phyloP scores from a whole-genome alignment of 805 yeast species.

The Wickerhamiella azymoides region DNA sequence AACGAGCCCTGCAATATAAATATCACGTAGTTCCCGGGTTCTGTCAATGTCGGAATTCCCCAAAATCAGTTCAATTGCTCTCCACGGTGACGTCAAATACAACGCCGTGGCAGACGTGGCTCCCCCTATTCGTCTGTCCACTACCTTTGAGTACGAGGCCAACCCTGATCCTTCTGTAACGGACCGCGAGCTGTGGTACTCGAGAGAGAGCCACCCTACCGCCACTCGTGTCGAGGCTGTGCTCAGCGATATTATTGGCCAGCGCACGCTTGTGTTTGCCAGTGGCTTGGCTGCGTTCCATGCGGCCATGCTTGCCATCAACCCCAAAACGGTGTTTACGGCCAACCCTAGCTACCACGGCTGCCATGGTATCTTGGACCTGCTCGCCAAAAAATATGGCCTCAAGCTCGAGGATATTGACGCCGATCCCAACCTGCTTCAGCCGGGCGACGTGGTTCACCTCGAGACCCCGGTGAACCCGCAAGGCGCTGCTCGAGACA shows the following conservation, averaged over 20 bases:
- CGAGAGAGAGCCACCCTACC: constrained; percentile 67
- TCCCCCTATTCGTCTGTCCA: constrained; percentile 69
- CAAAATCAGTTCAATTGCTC: constrained; percentile 13
- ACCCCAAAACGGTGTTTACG: constrained; percentile 62
- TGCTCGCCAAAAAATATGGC: constrained; percentile 48
- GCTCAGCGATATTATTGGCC: constrained; percentile 44
- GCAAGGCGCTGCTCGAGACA: constrained; percentile 50
- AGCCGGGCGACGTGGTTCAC: constrained; percentile 64
- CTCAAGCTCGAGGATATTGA: constrained; percentile 21
- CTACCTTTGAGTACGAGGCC: constrained; percentile 61
- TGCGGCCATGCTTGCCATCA: constrained; percentile 53
- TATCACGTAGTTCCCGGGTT: too few species aligned
- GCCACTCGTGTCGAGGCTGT: constrained; percentile 52
- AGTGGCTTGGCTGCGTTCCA: constrained; percentile 74
- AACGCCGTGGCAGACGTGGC: constrained; percentile 28
- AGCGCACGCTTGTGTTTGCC: constrained; percentile 53
- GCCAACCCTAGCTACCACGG: constrained; percentile 75
- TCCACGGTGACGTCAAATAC: constrained; percentile 58
- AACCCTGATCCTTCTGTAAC: constrained; percentile 21
- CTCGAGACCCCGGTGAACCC: constrained; percentile 70
- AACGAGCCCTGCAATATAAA: too few species aligned
- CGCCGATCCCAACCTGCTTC: constrained; percentile 32
- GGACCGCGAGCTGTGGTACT: constrained; percentile 33
- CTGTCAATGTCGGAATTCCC: too few species aligned
- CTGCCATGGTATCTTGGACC: constrained; percentile 51